Conservation (phyloP, 169 alveolate species). For the Pseudocohnilembus persalinus region DNA sequence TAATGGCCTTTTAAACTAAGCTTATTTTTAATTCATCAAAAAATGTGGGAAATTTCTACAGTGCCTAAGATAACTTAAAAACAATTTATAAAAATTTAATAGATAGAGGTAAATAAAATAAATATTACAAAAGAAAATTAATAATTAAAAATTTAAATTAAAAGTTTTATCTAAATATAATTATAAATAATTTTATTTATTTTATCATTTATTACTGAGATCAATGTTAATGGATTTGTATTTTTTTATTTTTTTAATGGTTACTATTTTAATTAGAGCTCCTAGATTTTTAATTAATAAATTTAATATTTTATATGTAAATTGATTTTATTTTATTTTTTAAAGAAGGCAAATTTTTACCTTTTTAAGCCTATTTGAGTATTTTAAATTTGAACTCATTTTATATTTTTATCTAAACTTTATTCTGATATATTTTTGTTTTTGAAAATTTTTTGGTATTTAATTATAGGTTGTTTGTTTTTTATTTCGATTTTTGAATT, state of each 20-base stretch:
- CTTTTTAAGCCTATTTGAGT: not conserved
- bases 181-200: no score
- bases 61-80: constrained; percentile 1
- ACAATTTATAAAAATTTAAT: not conserved
- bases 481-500: no score
- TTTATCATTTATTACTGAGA: not conserved
- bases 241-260: not conserved
- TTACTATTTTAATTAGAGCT: not conserved
- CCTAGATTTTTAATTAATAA: no score
- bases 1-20: constrained; percentile 1
- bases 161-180: no score
- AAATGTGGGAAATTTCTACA: constrained; percentile 5
- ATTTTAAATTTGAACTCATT: not conserved
- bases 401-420: no score
- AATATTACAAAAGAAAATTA: not conserved
- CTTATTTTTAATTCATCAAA: constrained; percentile 17
- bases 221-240: not conserved
- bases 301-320: no score
- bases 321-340: no score
- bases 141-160: no score
- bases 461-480: no score
- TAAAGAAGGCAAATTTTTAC: not conserved
- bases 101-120: not conserved
- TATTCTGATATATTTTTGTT: no score
- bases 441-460: no score